A percentile compares a stretch with the other conserved stretches of the same genome.
These are phyloP conservation scores for Lumnitzera racemosa DNA, from an alignment of 345 rosid genomes.

Conservation along the genomic window DNA sequence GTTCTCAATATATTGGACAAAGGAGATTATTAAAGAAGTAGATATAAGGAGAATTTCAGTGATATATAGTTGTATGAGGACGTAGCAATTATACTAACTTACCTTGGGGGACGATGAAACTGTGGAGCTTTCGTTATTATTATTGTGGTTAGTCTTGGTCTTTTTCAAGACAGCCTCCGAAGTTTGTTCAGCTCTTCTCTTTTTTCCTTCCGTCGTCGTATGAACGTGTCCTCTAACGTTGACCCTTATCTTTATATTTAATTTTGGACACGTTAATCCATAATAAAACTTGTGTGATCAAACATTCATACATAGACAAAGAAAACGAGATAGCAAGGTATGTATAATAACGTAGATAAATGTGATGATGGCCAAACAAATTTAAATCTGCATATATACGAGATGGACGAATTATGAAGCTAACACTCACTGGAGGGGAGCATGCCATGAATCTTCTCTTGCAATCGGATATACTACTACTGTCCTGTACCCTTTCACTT, in stretches of 20 bases:
- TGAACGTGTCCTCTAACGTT: conserved; percentile 26
- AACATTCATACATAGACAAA: too few relatives aligned
- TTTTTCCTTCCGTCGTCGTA: conserved; percentile 49
- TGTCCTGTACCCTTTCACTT: too few relatives aligned
- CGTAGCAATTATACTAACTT: background rate
- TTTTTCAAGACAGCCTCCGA: conserved; percentile 41
- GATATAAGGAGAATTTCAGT: background rate
- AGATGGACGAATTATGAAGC: too few relatives aligned
- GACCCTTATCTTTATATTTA: conserved; percentile 8
- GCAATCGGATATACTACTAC: too few relatives aligned
- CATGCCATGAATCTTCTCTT: too few relatives aligned
- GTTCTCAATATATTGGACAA: background rate
- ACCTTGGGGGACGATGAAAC: conserved; percentile 64
- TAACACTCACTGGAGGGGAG: too few relatives aligned
- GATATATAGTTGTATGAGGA: background rate
- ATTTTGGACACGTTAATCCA: conserved; percentile 12
- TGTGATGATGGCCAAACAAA: too few relatives aligned
- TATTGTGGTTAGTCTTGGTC: conserved; percentile 15
- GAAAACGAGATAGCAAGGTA: too few relatives aligned
- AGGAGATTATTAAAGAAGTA: background rate
- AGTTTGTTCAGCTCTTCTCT: conserved; percentile 45
- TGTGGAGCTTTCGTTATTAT: conserved; percentile 40
- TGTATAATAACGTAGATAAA: too few relatives aligned
- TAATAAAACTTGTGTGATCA: too few relatives aligned
- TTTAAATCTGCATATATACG: too few relatives aligned